Evolutionary conservation across 495 filamentous ascomycete genomes (phyloP).

Genomic region (Tuber borchii): DNA sequence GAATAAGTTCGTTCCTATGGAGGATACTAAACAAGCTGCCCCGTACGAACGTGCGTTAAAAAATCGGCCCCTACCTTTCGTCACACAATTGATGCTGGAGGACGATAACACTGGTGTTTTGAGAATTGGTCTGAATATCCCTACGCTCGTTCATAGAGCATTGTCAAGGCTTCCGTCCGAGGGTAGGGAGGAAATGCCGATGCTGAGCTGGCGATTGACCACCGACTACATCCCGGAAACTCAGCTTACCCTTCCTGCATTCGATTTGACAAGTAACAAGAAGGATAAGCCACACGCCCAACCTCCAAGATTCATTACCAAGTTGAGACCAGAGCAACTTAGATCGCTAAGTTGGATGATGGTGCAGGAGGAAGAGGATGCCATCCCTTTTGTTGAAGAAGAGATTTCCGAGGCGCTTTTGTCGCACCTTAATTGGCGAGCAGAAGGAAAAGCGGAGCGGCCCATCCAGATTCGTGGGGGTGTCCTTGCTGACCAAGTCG

Average conservation of each 20-base stretch:
- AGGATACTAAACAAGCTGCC: slow-evolving; percentile 42
- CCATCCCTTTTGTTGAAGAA: slow-evolving; percentile 52
- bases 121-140: slow-evolving; percentile 52
- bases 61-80: slow-evolving; percentile 47
- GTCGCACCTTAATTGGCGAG: slow-evolving; percentile 54
- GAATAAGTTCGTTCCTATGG: slow-evolving; percentile 40
- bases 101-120: slow-evolving; percentile 40
- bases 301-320: slow-evolving; percentile 46
- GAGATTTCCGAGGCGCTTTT: slow-evolving; percentile 65
- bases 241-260: slow-evolving; percentile 41
- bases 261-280: slow-evolving; percentile 48
- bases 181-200: slow-evolving; percentile 17
- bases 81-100: slow-evolving; percentile 45
- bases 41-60: slow-evolving; percentile 44
- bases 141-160: slow-evolving; percentile 54
- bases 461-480: slow-evolving; percentile 55
- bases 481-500: slow-evolving; percentile 67
- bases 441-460: slow-evolving; percentile 54
- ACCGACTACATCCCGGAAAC: slow-evolving; percentile 46
- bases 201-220: slow-evolving; percentile 51
- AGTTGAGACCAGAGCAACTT: slow-evolving; percentile 53
- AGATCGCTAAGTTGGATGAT: slow-evolving; percentile 63
- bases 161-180: slow-evolving; percentile 43
- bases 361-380: slow-evolving; percentile 50
- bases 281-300: slow-evolving; percentile 42